phyloP scores from a whole-genome alignment of 345 rosid genomes.

The Clarkia xantiana region DNA sequence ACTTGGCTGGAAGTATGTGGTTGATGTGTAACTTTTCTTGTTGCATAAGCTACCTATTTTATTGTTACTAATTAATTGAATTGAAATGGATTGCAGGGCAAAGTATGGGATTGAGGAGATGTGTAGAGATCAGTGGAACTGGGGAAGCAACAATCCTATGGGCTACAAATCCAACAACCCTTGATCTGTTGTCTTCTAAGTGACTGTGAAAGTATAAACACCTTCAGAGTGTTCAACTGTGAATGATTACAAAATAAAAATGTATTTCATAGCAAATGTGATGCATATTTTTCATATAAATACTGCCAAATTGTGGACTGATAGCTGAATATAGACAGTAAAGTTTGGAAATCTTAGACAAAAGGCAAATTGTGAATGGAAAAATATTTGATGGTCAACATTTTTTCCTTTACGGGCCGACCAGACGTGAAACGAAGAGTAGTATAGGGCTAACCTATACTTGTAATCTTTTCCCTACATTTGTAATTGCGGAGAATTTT shows the following conservation, averaged over 20 bases:
- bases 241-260: not conserved
- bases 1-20: slow-evolving; percentile 84
- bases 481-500: too few species aligned
- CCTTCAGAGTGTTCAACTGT: not conserved
- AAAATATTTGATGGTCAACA: too few species aligned
- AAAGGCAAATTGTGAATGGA: too few species aligned
- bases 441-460: too few species aligned
- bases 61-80: not conserved
- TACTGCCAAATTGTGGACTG: too few species aligned
- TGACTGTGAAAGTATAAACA: not conserved
- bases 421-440: too few species aligned
- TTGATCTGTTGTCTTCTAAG: slow-evolving; percentile 9
- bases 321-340: too few species aligned
- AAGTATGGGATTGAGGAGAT: slow-evolving; percentile 77
- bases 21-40: slow-evolving; percentile 2
- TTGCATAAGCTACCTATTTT: not conserved
- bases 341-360: too few species aligned
- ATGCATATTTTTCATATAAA: too few species aligned
- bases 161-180: slow-evolving; percentile 61
- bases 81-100: slow-evolving; percentile 37
- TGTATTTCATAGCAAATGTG: too few species aligned
- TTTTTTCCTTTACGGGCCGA: too few species aligned
- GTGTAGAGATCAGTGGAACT: slow-evolving; percentile 96
- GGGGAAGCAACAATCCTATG: slow-evolving; percentile 80
- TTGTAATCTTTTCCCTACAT: too few species aligned